Base-by-base conservation (phyloP, 495 filamentous ascomycete genomes). In the Pyronema omphalodes region DNA sequence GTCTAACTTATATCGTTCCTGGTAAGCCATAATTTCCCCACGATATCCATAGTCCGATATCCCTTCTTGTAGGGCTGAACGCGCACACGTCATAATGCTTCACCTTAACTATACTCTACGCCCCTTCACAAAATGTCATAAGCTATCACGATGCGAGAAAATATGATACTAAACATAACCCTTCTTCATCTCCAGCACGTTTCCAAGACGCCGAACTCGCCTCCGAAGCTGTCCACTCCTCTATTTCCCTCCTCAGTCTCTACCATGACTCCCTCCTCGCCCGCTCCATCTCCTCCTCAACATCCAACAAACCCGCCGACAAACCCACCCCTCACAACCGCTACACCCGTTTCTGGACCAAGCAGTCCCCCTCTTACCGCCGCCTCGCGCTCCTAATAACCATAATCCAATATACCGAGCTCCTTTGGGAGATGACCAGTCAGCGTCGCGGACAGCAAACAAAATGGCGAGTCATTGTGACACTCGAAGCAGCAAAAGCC, bases 141-240 rank as follows among this genome's bases (percentile, higher is more conserved):
- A 29, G 23, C 23, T 29, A 29, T 29, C 23, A 29, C 23, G 23
- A 29, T 29, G 18, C 51, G 1, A 40, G 9, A 9, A 51, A 47
- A 11, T 12, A 17, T 29, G n/a, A 34, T 11, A 37, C 48, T 44
- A 40, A 48, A n/a, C n/a, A n/a, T n/a, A n/a, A n/a, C n/a, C n/a
- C 45, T 53, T 63, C 29, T 60, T 57, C 44, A 9, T 44, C 11
- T 40, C 15, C 57, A 88, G 86, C 88, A 55, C 86, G 88, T 49
- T 94, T 93, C 67, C 80, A 87, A 58, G 88, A 96, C 64, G 84
- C 88, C 36, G 88, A 94, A 66, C 78, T 96, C 59, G 82, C 89
- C 55, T 94, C 91, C 57, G 91, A 98, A 71, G 87, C 83, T 51
- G 76, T 96, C 15, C 88, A 98, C 61, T 86, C 82, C 40, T 77